These are phyloP conservation scores for Colletotrichum lindemuthianum DNA, from an alignment of 2,329 filamentous ascomycete species.

Conservation along the genomic window DNA sequence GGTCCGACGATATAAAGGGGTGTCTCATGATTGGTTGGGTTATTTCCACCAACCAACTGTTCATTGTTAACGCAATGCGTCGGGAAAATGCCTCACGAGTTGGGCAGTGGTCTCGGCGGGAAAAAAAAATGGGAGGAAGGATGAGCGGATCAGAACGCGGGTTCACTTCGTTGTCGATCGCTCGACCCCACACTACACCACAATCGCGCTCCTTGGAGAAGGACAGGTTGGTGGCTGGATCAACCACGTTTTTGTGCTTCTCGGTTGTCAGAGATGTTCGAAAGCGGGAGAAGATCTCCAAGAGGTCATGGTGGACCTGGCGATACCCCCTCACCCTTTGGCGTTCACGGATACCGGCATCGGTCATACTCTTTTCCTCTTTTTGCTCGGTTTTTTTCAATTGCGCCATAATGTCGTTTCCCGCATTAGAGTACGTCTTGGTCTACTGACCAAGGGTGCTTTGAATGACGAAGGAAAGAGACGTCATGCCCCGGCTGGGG, in stretches of 20 bases:
- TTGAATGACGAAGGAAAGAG: constrained; percentile 24
- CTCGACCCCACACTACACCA: constrained; percentile 16
- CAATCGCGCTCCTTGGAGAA: constrained; percentile 1
- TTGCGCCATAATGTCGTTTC: constrained; percentile 24
- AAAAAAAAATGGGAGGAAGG: constrained; percentile 3
- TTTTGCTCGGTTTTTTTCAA: constrained; percentile 3
- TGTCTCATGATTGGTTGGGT: constrained; percentile 30
- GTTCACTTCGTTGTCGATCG: constrained; percentile 25
- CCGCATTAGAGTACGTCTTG: not conserved
- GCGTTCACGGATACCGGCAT: constrained; percentile 31
- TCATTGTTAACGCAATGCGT: constrained; percentile 7
- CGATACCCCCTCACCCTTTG: constrained; percentile 36
- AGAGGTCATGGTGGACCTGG: constrained; percentile 33
- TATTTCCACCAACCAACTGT: constrained; percentile 13
- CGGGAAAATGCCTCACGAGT: not conserved
- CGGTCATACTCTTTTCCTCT: not conserved
- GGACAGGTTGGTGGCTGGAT: constrained; percentile 23
- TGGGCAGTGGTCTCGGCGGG: not conserved
- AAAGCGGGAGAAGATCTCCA: constrained; percentile 32
- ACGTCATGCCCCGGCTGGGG: not conserved
- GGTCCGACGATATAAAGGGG: constrained; percentile 26
- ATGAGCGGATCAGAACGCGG: not conserved
- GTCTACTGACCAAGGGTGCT: constrained; percentile 7
- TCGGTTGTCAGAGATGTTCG: constrained; percentile 14
- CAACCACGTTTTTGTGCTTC: constrained; percentile 20